Conservation (phyloP, 306 rosid genomes). For the Comarum palustre region DNA sequence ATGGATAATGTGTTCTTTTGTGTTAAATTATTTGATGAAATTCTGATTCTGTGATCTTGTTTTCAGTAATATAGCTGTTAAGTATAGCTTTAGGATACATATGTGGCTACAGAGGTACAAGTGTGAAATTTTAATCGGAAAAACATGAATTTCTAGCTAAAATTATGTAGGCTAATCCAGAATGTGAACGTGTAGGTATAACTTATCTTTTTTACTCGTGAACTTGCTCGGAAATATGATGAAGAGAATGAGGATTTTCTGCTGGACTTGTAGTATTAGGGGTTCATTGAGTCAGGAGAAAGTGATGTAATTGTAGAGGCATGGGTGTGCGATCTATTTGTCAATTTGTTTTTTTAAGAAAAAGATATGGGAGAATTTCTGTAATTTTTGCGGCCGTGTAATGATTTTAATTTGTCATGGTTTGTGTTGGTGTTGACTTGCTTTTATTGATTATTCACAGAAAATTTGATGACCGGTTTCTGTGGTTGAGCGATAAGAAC, state of each 20-base stretch:
- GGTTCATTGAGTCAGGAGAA: not conserved
- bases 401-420: slow-evolving; percentile 14
- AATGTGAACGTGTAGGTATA: not conserved
- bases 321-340: not conserved
- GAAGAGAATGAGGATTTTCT: not conserved
- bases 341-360: not conserved
- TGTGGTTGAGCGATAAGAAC: slow-evolving; percentile 34
- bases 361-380: not conserved
- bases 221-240: not conserved
- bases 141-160: not conserved
- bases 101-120: not conserved
- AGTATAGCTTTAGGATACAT: not conserved
- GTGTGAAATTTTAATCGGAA: not conserved
- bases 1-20: slow-evolving; percentile 17
- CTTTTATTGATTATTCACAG: slow-evolving; percentile 23
- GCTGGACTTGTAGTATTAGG: not conserved
- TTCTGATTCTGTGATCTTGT: slow-evolving; percentile 10
- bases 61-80: not conserved
- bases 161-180: not conserved
- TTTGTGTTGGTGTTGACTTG: slow-evolving; percentile 29
- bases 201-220: not conserved
- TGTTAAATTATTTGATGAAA: not conserved
- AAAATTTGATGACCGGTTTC: slow-evolving; percentile 49
- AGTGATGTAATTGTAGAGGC: not conserved
- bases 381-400: slow-evolving; percentile 26